phyloP scores from a whole-genome alignment of 306 rosid genomes.

The Mimosa pudica region DNA sequence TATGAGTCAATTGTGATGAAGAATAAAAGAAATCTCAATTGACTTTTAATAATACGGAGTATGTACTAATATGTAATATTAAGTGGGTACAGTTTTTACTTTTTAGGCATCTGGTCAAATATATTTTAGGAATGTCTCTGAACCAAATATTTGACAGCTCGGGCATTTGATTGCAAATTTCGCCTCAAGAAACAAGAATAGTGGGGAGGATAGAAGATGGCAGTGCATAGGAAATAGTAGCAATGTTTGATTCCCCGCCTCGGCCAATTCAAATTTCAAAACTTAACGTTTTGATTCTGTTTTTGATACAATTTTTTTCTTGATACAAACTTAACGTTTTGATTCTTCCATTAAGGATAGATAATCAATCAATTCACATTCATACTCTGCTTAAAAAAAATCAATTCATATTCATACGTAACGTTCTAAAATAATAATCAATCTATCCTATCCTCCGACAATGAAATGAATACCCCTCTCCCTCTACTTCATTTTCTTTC shows the following conservation, averaged over 20 bases:
- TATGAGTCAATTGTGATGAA: too few relatives aligned
- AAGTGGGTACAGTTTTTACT: too few relatives aligned
- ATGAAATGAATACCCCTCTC: too few relatives aligned
- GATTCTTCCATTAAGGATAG: slow-evolving; percentile 37
- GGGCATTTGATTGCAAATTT: not conserved
- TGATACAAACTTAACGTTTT: slow-evolving; percentile 51
- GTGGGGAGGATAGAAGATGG: not conserved
- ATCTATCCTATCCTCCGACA: too few relatives aligned
- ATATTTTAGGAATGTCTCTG: not conserved
- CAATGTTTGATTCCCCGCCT: slow-evolving; percentile 45
- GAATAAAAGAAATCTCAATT: too few relatives aligned
- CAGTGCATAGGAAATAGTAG: not conserved
- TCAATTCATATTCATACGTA: too few relatives aligned
- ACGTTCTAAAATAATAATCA: too few relatives aligned
- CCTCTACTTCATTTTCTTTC: not conserved
- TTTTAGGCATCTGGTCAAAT: too few relatives aligned
- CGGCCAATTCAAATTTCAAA: slow-evolving; percentile 59
- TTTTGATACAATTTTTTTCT: not conserved
- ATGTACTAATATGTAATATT: too few relatives aligned
- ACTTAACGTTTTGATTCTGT: slow-evolving; percentile 54
- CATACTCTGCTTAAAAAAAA: not conserved
- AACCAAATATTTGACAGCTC: not conserved
- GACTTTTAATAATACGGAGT: too few relatives aligned
- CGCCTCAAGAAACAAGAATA: not conserved
- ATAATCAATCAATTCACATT: slow-evolving; percentile 26